A percentile compares a stretch with the other conserved stretches of the same genome.
Evolutionary conservation across 768 basidiomycete genomes (phyloP).

Genomic region (Lactarius hengduanensis): DNA sequence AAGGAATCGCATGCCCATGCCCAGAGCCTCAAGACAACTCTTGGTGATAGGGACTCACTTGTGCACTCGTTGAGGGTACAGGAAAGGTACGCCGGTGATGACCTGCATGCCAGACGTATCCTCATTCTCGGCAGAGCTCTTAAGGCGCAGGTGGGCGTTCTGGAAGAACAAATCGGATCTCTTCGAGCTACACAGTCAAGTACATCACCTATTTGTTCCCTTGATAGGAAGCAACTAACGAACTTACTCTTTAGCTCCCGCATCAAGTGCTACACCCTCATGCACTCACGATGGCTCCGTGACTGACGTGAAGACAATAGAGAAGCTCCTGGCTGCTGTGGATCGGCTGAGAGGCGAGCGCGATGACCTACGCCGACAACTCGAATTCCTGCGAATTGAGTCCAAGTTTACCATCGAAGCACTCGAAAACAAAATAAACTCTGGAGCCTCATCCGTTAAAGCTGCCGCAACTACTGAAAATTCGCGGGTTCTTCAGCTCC

Average conservation of each 20-base stretch:
- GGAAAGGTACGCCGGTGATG: slow-evolving; percentile 31
- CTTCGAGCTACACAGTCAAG: neutral
- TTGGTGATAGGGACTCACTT: slow-evolving; percentile 31
- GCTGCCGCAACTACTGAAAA: slow-evolving; percentile 15
- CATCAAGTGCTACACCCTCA: slow-evolving; percentile 1
- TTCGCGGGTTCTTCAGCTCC: slow-evolving; percentile 24
- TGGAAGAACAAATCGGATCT: slow-evolving; percentile 5
- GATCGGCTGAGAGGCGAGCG: slow-evolving; percentile 68
- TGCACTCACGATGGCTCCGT: slow-evolving; percentile 6
- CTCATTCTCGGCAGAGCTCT: slow-evolving; percentile 15
- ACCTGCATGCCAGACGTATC: neutral
- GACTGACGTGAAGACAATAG: slow-evolving; percentile 39
- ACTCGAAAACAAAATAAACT: slow-evolving; percentile 49
- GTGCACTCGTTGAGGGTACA: slow-evolving; percentile 31
- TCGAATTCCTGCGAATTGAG: slow-evolving; percentile 70
- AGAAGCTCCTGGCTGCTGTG: slow-evolving; percentile 58
- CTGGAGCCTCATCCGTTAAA: slow-evolving; percentile 28
- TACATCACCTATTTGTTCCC: neutral
- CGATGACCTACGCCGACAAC: slow-evolving; percentile 56
- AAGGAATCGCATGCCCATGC: slow-evolving; percentile 41
- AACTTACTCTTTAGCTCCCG: neutral
- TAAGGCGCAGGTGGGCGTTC: slow-evolving; percentile 17
- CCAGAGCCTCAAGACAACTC: slow-evolving; percentile 15
- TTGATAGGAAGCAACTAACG: neutral
- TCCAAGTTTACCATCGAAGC: slow-evolving; percentile 62